Percentiles rank a stretch among this genome's conserved stretches.
Conservation (phyloP, 2,329 filamentous ascomycete species). For the Claviceps paspali region DNA sequence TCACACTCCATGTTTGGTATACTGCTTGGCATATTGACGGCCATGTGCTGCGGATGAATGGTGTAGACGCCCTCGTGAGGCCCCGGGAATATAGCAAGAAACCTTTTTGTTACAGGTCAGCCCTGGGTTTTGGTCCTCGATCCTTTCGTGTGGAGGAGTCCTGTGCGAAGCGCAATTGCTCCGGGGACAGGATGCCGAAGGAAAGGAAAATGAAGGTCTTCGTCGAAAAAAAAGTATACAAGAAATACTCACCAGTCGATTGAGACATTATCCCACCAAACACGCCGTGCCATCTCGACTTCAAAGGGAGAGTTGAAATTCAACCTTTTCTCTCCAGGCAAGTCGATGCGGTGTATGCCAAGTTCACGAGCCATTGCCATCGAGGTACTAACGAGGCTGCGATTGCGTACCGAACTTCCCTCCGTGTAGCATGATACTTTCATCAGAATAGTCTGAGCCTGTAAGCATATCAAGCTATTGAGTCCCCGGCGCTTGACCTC, state of each 20-base stretch:
- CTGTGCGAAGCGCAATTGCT: too few relatives aligned
- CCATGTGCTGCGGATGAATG: conserved; percentile 5
- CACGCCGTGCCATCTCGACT: conserved; percentile 1
- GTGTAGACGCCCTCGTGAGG: conserved; percentile 4
- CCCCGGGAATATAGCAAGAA: conserved; percentile 3
- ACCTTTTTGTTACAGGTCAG: background rate
- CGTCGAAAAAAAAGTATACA: too few relatives aligned
- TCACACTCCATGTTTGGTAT: too few relatives aligned
- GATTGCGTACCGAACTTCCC: conserved; percentile 3
- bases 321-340: background rate
- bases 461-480: conserved; percentile 1
- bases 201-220: too few relatives aligned
- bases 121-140: background rate
- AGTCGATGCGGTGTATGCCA: conserved; percentile 4
- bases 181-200: too few relatives aligned
- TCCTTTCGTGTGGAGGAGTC: too few relatives aligned
- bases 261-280: conserved; percentile 5
- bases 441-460: conserved; percentile 2
- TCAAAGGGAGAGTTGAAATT: background rate
- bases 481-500: conserved; percentile 2
- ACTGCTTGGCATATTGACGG: conserved; percentile 4
- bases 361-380: conserved; percentile 5
- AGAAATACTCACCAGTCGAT: conserved; percentile 4
- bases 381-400: conserved; percentile 2
- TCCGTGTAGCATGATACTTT: conserved; percentile 4